A percentile compares a stretch with the other conserved stretches of the same genome.
phyloP scores from a whole-genome alignment of 1,139 yeast genomes.

The Saccharomyces pastorianus region DNA sequence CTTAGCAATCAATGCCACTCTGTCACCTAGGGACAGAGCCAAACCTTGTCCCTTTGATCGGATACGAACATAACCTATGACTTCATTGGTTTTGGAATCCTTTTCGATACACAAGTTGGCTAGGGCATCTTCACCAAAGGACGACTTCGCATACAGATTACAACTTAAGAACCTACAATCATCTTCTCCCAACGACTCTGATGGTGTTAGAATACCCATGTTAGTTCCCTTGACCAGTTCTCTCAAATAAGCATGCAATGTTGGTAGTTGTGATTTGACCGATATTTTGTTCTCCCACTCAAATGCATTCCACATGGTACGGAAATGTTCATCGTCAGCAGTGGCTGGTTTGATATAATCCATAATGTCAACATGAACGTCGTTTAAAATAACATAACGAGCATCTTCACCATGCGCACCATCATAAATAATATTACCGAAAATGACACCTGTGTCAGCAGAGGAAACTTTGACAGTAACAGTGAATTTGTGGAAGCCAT shows the following conservation, averaged over 20 bases:
- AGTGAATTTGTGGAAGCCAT: conserved; percentile 85
- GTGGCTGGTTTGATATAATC: conserved; percentile 94
- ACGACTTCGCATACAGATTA: conserved; percentile 82
- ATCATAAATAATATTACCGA: conserved; percentile 94
- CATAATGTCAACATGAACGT: conserved; percentile 93
- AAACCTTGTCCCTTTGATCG: conserved; percentile 97
- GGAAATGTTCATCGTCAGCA: conserved; percentile 83
- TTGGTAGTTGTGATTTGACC: conserved; percentile 57
- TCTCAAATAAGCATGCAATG: conserved; percentile 73
- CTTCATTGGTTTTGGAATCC: conserved; percentile 56
- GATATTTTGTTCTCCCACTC: conserved; percentile 99
- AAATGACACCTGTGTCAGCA: conserved; percentile 95
- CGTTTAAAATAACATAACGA: conserved; percentile 85
- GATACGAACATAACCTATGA: conserved; percentile 91
- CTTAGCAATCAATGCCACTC: conserved; percentile 71
- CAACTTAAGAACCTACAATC: conserved; percentile 88
- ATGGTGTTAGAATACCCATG: conserved; percentile 90
- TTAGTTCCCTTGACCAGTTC: conserved; percentile 77
- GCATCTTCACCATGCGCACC: conserved; percentile 91
- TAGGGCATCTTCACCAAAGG: conserved; percentile 96
- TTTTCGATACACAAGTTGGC: conserved; percentile 93
- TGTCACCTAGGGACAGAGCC: conserved; percentile 90
- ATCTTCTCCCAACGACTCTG: conserved; percentile 71
- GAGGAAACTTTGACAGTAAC: conserved; percentile 90
- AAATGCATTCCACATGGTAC: conserved; percentile 98